A percentile compares a stretch with the other conserved stretches of the same genome.
These are phyloP conservation scores for Trichoderma sp. DNA, from an alignment of 2,329 filamentous ascomycete species.

Conservation along the genomic window DNA sequence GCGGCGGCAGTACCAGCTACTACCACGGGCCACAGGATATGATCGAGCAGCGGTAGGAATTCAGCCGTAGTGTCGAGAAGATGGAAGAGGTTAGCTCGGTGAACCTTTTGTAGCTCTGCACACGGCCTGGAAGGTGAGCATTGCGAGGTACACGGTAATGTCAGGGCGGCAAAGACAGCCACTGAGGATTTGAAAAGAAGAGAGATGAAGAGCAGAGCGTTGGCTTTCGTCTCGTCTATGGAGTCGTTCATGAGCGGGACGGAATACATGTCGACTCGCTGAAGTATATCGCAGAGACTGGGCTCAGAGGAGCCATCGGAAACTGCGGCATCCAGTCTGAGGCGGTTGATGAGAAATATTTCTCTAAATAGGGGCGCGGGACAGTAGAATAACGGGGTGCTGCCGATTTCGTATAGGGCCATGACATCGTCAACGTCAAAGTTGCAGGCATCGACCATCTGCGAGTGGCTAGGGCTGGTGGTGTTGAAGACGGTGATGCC, in stretches of 20 bases:
- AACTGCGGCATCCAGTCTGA: background rate
- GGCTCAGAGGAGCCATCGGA: background rate
- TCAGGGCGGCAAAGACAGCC: constrained; percentile 6
- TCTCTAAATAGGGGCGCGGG: constrained; percentile 12
- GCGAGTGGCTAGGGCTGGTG: constrained; percentile 7
- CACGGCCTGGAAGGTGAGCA: background rate
- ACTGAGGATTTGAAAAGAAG: constrained; percentile 16
- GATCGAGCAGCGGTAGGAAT: background rate
- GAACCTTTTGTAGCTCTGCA: background rate
- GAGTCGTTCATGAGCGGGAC: background rate
- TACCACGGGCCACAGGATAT: constrained; percentile 15
- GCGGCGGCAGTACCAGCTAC: constrained; percentile 13
- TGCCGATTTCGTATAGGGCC: constrained; percentile 6
- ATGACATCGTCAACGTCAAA: constrained; percentile 14
- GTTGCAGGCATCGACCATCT: constrained; percentile 14
- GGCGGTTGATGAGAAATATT: constrained; percentile 17
- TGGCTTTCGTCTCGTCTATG: background rate
- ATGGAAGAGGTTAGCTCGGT: constrained; percentile 8
- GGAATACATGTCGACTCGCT: background rate
- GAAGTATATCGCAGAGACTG: constrained; percentile 9
- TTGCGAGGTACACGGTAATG: background rate
- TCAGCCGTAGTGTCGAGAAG: background rate
- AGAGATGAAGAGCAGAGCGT: background rate
- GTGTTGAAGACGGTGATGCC: constrained; percentile 17
- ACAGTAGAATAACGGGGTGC: constrained; percentile 5